Percentiles rank a stretch among this genome's conserved stretches.
Conservation (phyloP, 2,329 filamentous ascomycete species). For the Bipolaris bicolor region DNA sequence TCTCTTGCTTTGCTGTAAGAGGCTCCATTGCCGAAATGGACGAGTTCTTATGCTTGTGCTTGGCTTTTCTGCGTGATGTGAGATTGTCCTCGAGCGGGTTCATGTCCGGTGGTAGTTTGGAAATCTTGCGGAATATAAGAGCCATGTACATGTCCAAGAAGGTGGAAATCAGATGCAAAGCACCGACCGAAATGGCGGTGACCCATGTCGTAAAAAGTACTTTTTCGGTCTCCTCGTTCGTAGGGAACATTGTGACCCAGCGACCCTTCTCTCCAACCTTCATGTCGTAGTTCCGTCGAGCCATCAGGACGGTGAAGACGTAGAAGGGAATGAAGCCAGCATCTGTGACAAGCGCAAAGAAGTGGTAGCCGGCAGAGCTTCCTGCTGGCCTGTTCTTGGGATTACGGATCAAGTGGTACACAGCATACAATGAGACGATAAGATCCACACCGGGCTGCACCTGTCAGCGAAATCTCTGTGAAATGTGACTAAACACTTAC, state of each 20-base stretch:
- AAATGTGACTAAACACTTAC: slow-evolving; percentile 58
- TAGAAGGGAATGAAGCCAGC: slow-evolving; percentile 68
- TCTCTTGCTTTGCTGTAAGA: slow-evolving; percentile 61
- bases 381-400: slow-evolving; percentile 74
- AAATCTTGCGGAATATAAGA: slow-evolving; percentile 81
- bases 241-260: slow-evolving; percentile 73
- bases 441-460: slow-evolving; percentile 75
- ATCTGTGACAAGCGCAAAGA: slow-evolving; percentile 80
- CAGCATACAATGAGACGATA: slow-evolving; percentile 74
- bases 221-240: slow-evolving; percentile 60
- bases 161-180: slow-evolving; percentile 73
- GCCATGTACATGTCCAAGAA: slow-evolving; percentile 76
- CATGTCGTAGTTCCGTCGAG: slow-evolving; percentile 60
- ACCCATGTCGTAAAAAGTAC: slow-evolving; percentile 74
- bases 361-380: slow-evolving; percentile 86
- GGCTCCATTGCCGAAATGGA: slow-evolving; percentile 55
- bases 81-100: slow-evolving; percentile 89
- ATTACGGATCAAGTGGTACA: slow-evolving; percentile 78
- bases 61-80: slow-evolving; percentile 67
- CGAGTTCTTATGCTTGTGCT: slow-evolving; percentile 77
- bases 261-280: slow-evolving; percentile 51
- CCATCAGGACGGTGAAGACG: slow-evolving; percentile 63
- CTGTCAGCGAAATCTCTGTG: slow-evolving; percentile 21
- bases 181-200: slow-evolving; percentile 66
- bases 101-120: slow-evolving; percentile 86